Evolutionary conservation across 345 rosid species (phyloP).

Genomic region (Trapa bicornis): DNA sequence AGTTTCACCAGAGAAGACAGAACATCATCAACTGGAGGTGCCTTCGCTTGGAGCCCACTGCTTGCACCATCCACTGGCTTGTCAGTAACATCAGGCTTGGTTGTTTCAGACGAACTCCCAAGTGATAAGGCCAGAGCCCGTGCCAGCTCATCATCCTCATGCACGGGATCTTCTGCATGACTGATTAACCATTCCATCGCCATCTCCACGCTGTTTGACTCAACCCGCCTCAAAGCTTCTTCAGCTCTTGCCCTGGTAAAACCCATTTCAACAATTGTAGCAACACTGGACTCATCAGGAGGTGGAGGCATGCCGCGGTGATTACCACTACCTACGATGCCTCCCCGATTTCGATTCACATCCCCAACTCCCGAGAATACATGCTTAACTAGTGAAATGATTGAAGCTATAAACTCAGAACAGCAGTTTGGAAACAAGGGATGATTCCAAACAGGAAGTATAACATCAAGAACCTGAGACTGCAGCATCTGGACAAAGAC

Average conservation of each 20-base stretch:
- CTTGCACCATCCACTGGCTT: slow-evolving; percentile 42
- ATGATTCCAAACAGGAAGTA: slow-evolving; percentile 83
- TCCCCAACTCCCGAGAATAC: slow-evolving; percentile 85
- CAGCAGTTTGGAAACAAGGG: slow-evolving; percentile 64
- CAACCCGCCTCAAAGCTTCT: slow-evolving; percentile 81
- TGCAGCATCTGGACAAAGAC: slow-evolving; percentile 75
- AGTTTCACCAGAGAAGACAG: slow-evolving; percentile 70
- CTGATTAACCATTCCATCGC: slow-evolving; percentile 92
- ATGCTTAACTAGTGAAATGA: slow-evolving; percentile 65
- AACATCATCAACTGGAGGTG: slow-evolving; percentile 78
- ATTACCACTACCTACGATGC: slow-evolving; percentile 51
- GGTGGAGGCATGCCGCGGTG: slow-evolving; percentile 73
- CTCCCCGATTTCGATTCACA: slow-evolving; percentile 56
- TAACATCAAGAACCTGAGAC: slow-evolving; percentile 80
- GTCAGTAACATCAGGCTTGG: slow-evolving; percentile 59
- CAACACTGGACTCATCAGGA: slow-evolving; percentile 75
- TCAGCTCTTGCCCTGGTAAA: slow-evolving; percentile 95
- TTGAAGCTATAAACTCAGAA: slow-evolving; percentile 59
- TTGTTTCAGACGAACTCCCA: slow-evolving; percentile 75
- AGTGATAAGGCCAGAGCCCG: slow-evolving; percentile 90
- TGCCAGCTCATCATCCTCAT: slow-evolving; percentile 96
- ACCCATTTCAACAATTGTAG: slow-evolving; percentile 94
- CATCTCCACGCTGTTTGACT: slow-evolving; percentile 93
- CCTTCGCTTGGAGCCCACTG: slow-evolving; percentile 43
- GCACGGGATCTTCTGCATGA: slow-evolving; percentile 86